Base-by-base conservation (phyloP, 148 eudicot genomes). In the Silene latifolia region DNA sequence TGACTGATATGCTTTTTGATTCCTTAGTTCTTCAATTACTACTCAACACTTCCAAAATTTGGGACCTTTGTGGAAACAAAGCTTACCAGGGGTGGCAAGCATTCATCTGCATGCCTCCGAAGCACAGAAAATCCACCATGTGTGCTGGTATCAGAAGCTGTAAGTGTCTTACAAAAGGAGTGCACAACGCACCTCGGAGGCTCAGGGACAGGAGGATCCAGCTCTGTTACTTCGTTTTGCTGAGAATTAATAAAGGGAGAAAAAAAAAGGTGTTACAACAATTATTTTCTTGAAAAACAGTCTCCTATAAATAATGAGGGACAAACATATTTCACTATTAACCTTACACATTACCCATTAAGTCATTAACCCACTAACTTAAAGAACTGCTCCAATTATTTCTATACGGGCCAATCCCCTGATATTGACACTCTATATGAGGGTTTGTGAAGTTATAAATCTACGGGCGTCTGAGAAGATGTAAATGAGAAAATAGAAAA, bases 101-200 rank as follows among this genome's bases (percentile, higher is more conserved):
- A 95, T 35, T 95, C 98, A 88, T 95, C 96, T 51, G 97, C 98
- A 87, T 95, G 98, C 84, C 96, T 90, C 59, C 97, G 86, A 32
- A 95, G 91, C 82, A 95, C 98, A 25, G 97, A 95, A 79, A 95
- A 95, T 63, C 98, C 98, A 73, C 98, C 97, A 83, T 95, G 98
- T 46, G 97, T 95, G 87, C 98, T 95, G 27, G 98, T 95, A 81
- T 95, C 96, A 44, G 98, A 92, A 64, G 97, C 98, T 73, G 97
- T 95, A 29, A 95, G 84, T 32, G 93, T 89, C 90, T 95, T 95
- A 89, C 96, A 95, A 82, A 95, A 95, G 53, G 97, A 90, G 82
- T 90, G 93, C 35, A 92, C 93, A 74, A 77, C 85, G 83, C 88
- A 86, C 77, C 78, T 85, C 72, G 83, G 83, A 84, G 92, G 91